Conservation (phyloP, 768 basidiomycete genomes). For the Lactarius evosmus region DNA sequence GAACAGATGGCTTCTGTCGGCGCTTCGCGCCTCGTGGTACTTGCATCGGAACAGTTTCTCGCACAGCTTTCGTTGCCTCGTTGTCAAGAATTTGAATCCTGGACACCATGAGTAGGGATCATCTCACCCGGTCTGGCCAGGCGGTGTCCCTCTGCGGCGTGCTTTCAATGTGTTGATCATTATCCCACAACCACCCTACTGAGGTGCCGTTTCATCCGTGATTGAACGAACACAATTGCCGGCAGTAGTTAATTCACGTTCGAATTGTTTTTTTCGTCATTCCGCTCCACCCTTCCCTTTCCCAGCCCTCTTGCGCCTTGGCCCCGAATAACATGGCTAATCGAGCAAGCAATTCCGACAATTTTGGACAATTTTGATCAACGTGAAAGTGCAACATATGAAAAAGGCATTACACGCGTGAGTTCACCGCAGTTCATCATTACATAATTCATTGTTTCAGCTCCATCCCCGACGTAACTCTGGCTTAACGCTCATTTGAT, state of each 20-base stretch:
- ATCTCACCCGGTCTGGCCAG: neutral
- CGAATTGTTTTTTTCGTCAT: neutral
- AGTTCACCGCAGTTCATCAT: constrained; percentile 4
- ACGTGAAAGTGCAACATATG: neutral
- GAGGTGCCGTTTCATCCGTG: neutral
- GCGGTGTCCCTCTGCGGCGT: neutral
- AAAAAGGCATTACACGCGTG: neutral
- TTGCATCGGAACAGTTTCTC: neutral
- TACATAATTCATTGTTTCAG: constrained; percentile 9
- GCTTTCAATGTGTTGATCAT: constrained; percentile 3
- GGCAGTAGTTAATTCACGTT: neutral
- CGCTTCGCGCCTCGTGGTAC: neutral
- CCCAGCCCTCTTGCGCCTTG: neutral
- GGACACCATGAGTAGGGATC: neutral
- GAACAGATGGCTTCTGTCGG: neutral
- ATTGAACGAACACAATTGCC: neutral
- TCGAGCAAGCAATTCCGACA: constrained; percentile 1
- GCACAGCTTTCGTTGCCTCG: neutral
- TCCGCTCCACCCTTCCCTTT: neutral
- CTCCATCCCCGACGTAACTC: constrained; percentile 16
- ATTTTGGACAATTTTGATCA: neutral
- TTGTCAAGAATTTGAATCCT: neutral
- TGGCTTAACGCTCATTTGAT: constrained; percentile 21
- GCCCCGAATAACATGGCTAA: neutral
- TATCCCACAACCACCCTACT: neutral